A percentile compares a stretch with the other conserved stretches of the same genome.
These are phyloP conservation scores for Centella asiatica DNA, from an alignment of 129 eudicot species.

Conservation along the genomic window DNA sequence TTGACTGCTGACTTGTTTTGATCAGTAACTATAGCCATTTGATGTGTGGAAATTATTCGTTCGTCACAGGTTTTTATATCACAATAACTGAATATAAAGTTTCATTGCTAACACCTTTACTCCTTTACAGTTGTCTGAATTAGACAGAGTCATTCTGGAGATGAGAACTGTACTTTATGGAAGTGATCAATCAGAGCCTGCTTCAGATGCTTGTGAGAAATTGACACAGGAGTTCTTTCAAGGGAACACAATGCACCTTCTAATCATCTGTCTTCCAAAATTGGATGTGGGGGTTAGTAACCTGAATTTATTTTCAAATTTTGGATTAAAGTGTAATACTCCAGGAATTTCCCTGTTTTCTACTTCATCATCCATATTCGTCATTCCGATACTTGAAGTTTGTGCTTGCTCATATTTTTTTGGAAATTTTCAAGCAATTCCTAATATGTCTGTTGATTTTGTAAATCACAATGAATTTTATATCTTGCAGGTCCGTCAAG, in stretches of 20 bases:
- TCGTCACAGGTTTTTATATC: neutral
- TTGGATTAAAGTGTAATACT: neutral
- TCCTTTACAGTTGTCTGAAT: constrained; percentile 31
- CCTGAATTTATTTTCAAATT: neutral
- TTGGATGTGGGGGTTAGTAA: constrained; percentile 39
- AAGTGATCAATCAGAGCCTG: constrained; percentile 34
- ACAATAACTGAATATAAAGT: neutral
- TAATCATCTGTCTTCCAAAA: constrained; percentile 29
- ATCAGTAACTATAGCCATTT: neutral
- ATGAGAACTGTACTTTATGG: constrained; percentile 46
- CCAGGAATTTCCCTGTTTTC: too few relatives aligned
- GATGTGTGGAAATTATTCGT: neutral
- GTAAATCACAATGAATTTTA: constrained; percentile 27
- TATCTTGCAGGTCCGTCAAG: constrained; percentile 44
- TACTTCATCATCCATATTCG: too few relatives aligned
- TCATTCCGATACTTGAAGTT: neutral
- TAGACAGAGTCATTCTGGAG: constrained; percentile 35
- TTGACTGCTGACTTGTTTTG: neutral
- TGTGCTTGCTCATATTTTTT: neutral
- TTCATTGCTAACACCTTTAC: constrained; percentile 8
- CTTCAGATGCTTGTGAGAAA: constrained; percentile 35
- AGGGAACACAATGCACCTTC: constrained; percentile 29
- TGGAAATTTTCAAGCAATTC: neutral
- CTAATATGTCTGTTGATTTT: constrained; percentile 9
- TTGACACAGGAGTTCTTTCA: constrained; percentile 41